phyloP scores from a whole-genome alignment of 2,329 filamentous ascomycete genomes.

The Cordyceps sp. region DNA sequence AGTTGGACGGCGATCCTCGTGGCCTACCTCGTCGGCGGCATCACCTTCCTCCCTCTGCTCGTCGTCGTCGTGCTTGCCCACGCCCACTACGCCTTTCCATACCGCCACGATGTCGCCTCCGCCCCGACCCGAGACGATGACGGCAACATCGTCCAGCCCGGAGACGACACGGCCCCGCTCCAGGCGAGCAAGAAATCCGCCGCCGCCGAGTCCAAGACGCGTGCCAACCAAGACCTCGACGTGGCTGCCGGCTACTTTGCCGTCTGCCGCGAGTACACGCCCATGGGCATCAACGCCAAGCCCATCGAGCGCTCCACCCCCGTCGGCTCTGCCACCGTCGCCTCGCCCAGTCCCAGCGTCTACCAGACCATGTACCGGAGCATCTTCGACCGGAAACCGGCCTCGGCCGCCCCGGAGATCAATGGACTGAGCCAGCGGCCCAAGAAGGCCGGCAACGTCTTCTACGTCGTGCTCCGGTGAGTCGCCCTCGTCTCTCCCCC shows the following conservation, averaged over 20 bases:
- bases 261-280: slow-evolving; percentile 84
- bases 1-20: slow-evolving; percentile 44
- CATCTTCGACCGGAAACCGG: slow-evolving; percentile 69
- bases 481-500: slow-evolving; percentile 6
- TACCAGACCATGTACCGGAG: slow-evolving; percentile 98
- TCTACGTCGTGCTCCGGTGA: slow-evolving; percentile 79
- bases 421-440: slow-evolving; percentile 33
- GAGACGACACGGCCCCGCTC: slow-evolving; percentile 49
- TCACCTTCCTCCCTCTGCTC: slow-evolving; percentile 72
- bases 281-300: slow-evolving; percentile 82
- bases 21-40: slow-evolving; percentile 69
- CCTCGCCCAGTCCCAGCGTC: slow-evolving; percentile 74
- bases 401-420: slow-evolving; percentile 27
- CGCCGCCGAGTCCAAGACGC: slow-evolving; percentile 41
- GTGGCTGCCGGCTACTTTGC: slow-evolving; percentile 86
- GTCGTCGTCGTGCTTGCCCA: slow-evolving; percentile 44
- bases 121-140: slow-evolving; percentile 10
- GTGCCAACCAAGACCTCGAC: slow-evolving; percentile 46
- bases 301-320: slow-evolving; percentile 76
- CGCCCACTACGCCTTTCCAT: slow-evolving; percentile 51
- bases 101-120: slow-evolving; percentile 21
- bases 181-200: slow-evolving; percentile 41
- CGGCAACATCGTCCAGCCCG: slow-evolving; percentile 33
- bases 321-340: slow-evolving; percentile 56
- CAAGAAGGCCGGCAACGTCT: slow-evolving; percentile 66